phyloP scores from a whole-genome alignment of 1,284 basidiomycete genomes.

The Psilocybe mexicana region DNA sequence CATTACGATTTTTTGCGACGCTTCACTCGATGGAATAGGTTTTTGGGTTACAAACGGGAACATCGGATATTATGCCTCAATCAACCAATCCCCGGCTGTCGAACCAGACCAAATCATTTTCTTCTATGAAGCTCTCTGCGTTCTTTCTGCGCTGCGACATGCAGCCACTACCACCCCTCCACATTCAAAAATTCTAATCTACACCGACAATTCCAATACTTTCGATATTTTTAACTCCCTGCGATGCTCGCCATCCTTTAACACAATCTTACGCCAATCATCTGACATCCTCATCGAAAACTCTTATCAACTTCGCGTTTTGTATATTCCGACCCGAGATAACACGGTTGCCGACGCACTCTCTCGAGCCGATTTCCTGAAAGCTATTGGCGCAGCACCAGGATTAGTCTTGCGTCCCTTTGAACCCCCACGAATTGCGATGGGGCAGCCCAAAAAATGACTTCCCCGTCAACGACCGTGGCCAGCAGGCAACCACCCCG shows the following conservation, averaged over 20 bases:
- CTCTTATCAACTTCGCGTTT: constrained; percentile 20
- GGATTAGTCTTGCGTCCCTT: constrained; percentile 22
- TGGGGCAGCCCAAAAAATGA: constrained; percentile 30
- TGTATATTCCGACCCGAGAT: constrained; percentile 21
- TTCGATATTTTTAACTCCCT: constrained; percentile 37
- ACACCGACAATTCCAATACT: constrained; percentile 36
- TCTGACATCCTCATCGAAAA: constrained; percentile 28
- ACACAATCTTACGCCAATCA: constrained; percentile 29
- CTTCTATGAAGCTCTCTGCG: constrained; percentile 23
- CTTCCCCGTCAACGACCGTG: constrained; percentile 14
- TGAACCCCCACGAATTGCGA: constrained; percentile 28
- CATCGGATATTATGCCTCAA: constrained; percentile 21
- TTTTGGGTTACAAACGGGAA: constrained; percentile 29
- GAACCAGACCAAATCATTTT: constrained; percentile 18
- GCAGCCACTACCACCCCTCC: background rate
- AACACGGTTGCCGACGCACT: constrained; percentile 31
- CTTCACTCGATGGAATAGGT: constrained; percentile 28
- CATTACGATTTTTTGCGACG: constrained; percentile 31
- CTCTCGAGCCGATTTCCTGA: constrained; percentile 17
- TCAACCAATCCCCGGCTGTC: constrained; percentile 1
- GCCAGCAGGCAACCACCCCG: constrained; percentile 22
- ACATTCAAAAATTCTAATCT: constrained; percentile 24
- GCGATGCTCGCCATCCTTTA: constrained; percentile 24
- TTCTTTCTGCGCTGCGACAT: constrained; percentile 1
- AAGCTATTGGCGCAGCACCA: constrained; percentile 10